Base-by-base conservation (phyloP, 495 filamentous ascomycete genomes). In the Aspergillus panamensis region DNA sequence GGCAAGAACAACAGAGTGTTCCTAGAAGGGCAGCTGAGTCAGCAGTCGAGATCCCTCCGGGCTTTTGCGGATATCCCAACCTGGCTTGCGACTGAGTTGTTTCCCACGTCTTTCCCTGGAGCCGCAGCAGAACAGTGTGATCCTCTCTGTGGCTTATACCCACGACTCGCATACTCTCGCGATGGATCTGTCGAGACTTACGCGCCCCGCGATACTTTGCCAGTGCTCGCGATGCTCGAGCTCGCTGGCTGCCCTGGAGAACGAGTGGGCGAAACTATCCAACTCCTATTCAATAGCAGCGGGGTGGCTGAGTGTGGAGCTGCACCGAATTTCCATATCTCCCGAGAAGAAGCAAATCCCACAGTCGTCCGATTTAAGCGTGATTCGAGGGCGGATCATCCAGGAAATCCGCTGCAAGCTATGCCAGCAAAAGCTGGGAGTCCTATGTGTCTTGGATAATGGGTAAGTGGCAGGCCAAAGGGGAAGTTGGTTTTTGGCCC, bases 191-290 rank as follows among this genome's bases (percentile, higher is more conserved):
- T 65, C 69, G 39, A 63, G 60, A 53, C 66, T 77, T 4, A 74
- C 71, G 17, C 67, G 75, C 19, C 74, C 76, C 6, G 73, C 73
- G 25, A 72, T 79, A 6, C 52, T 77, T 10, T 72, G 70, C 50
- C 73, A 76, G 60, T 79, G 76, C 57, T 65, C 66, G 20, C 68
- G 73, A 39, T 79, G 76, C 58, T 77, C 74, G 21, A 79, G 76
- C 59, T 77, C 76, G 19, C 66, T 79, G 53, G 76, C 76, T 1
- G 76, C 68, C 13, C 66, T 77, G 40, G 76, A 79, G 66, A 79
- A 79, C 51, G 76, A 79, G 58, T 79, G 76, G 76, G 73, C 71
- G 9, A 74, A 69, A 44, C 59, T 79, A 8, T 77, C 76, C 14
- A 72, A 66, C 42, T 70, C 73, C 19, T 77, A 79, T 42, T 69